These are phyloP conservation scores for Parietaria judaica DNA, from an alignment of 306 rosid genomes.

Conservation along the genomic window DNA sequence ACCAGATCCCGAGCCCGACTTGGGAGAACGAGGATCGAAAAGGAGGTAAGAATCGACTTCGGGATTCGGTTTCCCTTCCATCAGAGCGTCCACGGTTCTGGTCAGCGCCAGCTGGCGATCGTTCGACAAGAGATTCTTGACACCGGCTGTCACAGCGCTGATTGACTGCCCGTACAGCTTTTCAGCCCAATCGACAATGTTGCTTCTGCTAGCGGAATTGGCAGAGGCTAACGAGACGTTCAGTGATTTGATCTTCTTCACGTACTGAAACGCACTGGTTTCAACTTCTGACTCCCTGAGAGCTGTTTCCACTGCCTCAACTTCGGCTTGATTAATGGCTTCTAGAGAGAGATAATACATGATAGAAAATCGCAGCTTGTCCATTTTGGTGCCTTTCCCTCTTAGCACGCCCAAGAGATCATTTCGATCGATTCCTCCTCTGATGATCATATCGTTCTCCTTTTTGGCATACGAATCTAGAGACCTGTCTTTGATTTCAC, in stretches of 20 bases:
- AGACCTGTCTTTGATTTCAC: constrained; percentile 93
- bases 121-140: constrained; percentile 75
- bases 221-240: constrained; percentile 74
- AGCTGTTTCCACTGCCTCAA: constrained; percentile 75
- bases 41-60: constrained; percentile 69
- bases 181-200: constrained; percentile 99
- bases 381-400: constrained; percentile 85
- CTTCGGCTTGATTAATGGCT: constrained; percentile 67
- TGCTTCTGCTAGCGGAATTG: constrained; percentile 82
- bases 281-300: constrained; percentile 81
- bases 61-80: constrained; percentile 93
- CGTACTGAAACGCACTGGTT: constrained; percentile 84
- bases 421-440: constrained; percentile 77
- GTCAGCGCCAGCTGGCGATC: constrained; percentile 92
- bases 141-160: constrained; percentile 93
- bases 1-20: constrained; percentile 63
- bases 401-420: constrained; percentile 62
- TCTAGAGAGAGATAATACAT: constrained; percentile 81
- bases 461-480: constrained; percentile 84
- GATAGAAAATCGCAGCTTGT: constrained; percentile 92
- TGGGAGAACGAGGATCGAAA: constrained; percentile 90
- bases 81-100: constrained; percentile 86
- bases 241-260: constrained; percentile 86
- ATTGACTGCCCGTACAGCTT: constrained; percentile 89
- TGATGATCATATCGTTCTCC: constrained; percentile 86